phyloP scores from a whole-genome alignment of 495 filamentous ascomycete genomes.

The Xylaria nigripes region DNA sequence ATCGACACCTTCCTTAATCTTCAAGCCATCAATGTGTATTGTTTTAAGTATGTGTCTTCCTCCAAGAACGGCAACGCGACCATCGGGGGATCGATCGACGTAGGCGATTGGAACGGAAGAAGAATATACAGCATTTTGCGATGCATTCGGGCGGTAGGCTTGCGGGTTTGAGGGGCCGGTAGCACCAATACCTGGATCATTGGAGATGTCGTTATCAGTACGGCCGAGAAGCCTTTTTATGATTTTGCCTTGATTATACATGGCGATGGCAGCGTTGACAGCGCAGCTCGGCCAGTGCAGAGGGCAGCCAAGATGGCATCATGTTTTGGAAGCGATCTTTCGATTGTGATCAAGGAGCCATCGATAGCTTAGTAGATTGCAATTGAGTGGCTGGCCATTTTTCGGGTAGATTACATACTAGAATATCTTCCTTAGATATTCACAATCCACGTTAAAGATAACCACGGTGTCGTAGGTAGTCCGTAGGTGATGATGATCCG shows the following conservation, averaged over 20 bases:
- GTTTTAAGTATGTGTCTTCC: slow-evolving; percentile 82
- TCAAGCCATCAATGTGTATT: slow-evolving; percentile 60
- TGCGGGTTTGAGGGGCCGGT: slow-evolving; percentile 28
- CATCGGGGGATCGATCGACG: slow-evolving; percentile 69
- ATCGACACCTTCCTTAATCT: slow-evolving; percentile 69
- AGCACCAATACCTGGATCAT: slow-evolving; percentile 30
- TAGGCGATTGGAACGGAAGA: slow-evolving; percentile 65
- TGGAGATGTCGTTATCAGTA: slow-evolving; percentile 27
- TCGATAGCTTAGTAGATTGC: neutral
- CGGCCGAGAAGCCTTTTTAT: slow-evolving; percentile 48
- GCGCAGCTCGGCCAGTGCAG: slow-evolving; percentile 18
- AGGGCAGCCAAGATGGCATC: slow-evolving; percentile 17
- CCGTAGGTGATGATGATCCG: no score
- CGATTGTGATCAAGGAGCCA: neutral
- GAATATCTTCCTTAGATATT: no score
- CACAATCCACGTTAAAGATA: no score
- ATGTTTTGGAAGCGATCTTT: slow-evolving; percentile 14
- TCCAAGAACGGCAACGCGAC: slow-evolving; percentile 69
- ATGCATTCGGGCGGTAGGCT: slow-evolving; percentile 51
- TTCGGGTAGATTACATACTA: no score
- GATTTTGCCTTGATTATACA: slow-evolving; percentile 40
- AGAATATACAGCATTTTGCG: slow-evolving; percentile 64
- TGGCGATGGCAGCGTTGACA: slow-evolving; percentile 14
- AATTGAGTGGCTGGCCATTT: neutral
- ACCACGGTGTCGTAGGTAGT: no score